A percentile compares a stretch with the other conserved stretches of the same genome.
phyloP scores from a whole-genome alignment of 164 flowering plant species.

The Nymphaea thermarum region DNA sequence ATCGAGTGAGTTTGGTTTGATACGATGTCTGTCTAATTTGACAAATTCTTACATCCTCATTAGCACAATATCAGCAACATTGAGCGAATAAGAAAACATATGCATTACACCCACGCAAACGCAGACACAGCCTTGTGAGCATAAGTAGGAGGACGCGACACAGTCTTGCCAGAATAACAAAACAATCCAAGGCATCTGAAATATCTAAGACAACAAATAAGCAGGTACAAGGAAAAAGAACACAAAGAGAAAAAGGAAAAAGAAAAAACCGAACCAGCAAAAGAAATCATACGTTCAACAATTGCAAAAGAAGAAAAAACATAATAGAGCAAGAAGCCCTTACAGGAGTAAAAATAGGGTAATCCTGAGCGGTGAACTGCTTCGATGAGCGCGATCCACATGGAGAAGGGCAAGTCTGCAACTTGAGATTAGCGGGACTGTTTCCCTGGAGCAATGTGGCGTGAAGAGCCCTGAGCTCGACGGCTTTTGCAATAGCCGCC shows the following conservation, averaged over 20 bases:
- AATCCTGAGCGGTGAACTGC: constrained; percentile 75
- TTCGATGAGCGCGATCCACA: constrained; percentile 31
- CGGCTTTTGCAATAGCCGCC: constrained; percentile 85
- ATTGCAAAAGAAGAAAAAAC: constrained; percentile 1
- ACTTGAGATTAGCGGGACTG: constrained; percentile 43
- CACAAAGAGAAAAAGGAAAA: not conserved
- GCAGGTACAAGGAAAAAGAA: constrained; percentile 1
- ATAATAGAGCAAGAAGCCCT: constrained; percentile 14
- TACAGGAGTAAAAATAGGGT: constrained; percentile 97
- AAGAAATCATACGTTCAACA: not conserved
- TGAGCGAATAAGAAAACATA: too few relatives aligned
- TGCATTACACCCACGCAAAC: too few relatives aligned
- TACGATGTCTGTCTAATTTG: too few relatives aligned
- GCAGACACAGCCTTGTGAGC: too few relatives aligned
- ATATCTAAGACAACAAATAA: not conserved
- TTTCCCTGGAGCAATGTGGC: constrained; percentile 65
- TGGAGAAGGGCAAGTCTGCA: constrained; percentile 30
- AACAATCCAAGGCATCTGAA: not conserved
- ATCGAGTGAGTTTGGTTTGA: too few relatives aligned
- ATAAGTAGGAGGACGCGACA: too few relatives aligned
- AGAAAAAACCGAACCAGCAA: too few relatives aligned
- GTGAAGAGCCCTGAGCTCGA: constrained; percentile 86
- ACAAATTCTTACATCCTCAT: too few relatives aligned
- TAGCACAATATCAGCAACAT: too few relatives aligned
- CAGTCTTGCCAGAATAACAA: too few relatives aligned